These are phyloP conservation scores for Populus nigra DNA, from an alignment of 345 rosid species.

Conservation along the genomic window DNA sequence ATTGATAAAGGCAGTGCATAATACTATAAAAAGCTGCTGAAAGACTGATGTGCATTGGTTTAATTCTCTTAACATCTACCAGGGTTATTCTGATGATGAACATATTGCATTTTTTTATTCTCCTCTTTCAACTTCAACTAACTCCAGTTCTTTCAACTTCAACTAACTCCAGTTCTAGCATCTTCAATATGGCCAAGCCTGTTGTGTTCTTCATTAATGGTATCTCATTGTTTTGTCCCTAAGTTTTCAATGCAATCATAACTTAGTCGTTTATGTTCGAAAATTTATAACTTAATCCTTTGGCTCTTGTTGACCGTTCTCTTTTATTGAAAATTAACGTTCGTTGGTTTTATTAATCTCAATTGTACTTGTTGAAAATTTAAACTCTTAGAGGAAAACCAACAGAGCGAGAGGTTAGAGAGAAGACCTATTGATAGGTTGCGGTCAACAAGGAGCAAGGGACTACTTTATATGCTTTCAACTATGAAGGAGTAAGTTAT, in stretches of 20 bases:
- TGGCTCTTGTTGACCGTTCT: neutral
- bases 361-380: neutral
- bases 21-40: neutral
- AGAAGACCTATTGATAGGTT: no score
- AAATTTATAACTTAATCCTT: neutral
- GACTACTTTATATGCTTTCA: neutral
- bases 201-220: neutral
- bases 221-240: neutral
- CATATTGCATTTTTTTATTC: neutral
- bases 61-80: neutral
- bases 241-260: neutral
- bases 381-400: neutral
- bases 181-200: neutral
- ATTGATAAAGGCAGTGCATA: neutral
- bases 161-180: neutral
- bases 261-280: neutral
- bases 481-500: neutral
- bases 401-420: no score
- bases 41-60: neutral
- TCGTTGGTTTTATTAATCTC: no score
- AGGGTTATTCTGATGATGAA: neutral
- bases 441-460: neutral
- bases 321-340: no score
- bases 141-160: neutral
- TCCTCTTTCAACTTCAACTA: neutral